Evolutionary conservation across 2,329 filamentous ascomycete genomes (phyloP).

Genomic region (Claviceps sp.): DNA sequence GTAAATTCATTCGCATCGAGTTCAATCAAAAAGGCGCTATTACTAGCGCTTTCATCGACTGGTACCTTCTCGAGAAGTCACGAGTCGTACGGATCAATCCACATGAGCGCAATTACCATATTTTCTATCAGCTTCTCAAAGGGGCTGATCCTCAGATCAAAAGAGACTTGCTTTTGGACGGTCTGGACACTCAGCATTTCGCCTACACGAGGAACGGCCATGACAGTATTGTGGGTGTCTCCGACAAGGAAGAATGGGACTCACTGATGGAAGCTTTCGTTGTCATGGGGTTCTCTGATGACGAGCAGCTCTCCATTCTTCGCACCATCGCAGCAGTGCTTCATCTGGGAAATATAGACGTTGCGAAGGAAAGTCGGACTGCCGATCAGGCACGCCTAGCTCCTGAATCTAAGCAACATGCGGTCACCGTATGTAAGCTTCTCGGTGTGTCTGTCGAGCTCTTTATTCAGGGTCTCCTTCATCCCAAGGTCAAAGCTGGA

Average conservation of each 20-base stretch:
- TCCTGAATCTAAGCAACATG: constrained; percentile 59
- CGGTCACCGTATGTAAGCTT: constrained; percentile 67
- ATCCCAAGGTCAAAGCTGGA: constrained; percentile 88
- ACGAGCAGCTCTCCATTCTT: constrained; percentile 72
- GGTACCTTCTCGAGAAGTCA: constrained; percentile 98
- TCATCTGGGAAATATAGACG: constrained; percentile 82
- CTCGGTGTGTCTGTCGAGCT: constrained; percentile 74
- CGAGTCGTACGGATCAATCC: constrained; percentile 78
- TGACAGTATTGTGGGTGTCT: constrained; percentile 80
- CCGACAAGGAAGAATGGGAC: constrained; percentile 83
- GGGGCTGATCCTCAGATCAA: constrained; percentile 66
- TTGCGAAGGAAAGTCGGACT: constrained; percentile 79
- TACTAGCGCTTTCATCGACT: constrained; percentile 91
- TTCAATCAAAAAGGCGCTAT: constrained; percentile 83
- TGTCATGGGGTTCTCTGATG: constrained; percentile 82
- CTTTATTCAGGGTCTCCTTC: constrained; percentile 78
- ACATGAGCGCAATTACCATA: constrained; percentile 88
- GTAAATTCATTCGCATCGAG: constrained; percentile 97
- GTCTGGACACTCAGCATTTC: constrained; percentile 71
- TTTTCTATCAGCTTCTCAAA: constrained; percentile 90
- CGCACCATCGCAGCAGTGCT: constrained; percentile 82
- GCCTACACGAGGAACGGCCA: constrained; percentile 86
- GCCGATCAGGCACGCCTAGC: constrained; percentile 81
- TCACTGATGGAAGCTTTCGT: constrained; percentile 81
- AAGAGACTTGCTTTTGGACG: constrained; percentile 61